Evolutionary conservation across 208 protist species (phyloP), one percentile per base, ranked within the genome.

Genomic region (Trypanosoma scelopori): DNA sequence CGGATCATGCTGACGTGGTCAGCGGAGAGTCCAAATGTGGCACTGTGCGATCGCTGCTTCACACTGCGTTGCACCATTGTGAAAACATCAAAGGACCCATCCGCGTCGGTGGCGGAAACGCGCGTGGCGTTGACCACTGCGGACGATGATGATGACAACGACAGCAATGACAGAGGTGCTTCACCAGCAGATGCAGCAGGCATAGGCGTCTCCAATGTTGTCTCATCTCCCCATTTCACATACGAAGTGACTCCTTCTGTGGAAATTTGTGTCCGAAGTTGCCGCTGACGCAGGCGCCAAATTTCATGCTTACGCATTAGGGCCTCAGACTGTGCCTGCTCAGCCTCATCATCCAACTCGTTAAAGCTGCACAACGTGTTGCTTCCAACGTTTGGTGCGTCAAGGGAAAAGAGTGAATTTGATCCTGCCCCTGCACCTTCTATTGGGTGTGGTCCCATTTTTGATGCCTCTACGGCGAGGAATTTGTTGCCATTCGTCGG

Each of bases 1-100:
- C 82, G 78, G 74, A 95, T 91, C 79, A 90, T 90, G 0, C 82
- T 82, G 28, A 95, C 85, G 57, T 87, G 84, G 52, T 86, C 71
- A 18, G 59, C 46, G 1, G 84, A 83, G 3, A 95, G 66, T 30
- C 51, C 42, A 48, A 66, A 9, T 28, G 59, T 35, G 37, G 2
- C 18, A 20, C 59, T 62, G 0, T 61, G 46, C 22, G 68, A 47
- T 42, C 35, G 50, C 23, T 62, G 35, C 23, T 62, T 58, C 12
- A 59, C 41, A 37, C 50, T 62, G 16, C 68, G 43, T 28, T 73
- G 68, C 28, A 45, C 11, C 52, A 70, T 43, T 45, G 61, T 46
- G 23, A 73, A 13, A 48, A 30, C 23, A 59, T 73, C 68, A 0
- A 57, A 45, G 9, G 43, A 37, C 18, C 51, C 57, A 48, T 73